A percentile compares a stretch with the other conserved stretches of the same genome.
Evolutionary conservation across 257 asterid genomes (phyloP).

Genomic region (Solanum neorickii): DNA sequence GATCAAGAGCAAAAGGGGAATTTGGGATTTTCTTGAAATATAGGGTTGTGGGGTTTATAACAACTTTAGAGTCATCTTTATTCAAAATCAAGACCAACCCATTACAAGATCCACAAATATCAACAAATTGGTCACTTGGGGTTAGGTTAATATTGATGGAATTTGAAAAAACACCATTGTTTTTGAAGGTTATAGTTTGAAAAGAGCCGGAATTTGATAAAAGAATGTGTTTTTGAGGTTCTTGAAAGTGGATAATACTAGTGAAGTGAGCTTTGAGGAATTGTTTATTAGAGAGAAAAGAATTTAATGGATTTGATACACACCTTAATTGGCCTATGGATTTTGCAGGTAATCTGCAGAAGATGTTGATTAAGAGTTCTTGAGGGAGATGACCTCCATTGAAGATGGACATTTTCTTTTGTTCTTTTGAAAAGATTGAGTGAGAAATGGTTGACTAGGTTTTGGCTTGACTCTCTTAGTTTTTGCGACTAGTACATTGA

Average conservation of each 20-base stretch:
- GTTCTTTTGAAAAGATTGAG: background rate
- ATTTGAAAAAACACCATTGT: background rate
- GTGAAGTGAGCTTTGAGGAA: background rate
- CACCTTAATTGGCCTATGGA: slow-evolving; percentile 3
- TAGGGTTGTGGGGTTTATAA: slow-evolving; percentile 1
- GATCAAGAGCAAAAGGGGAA: background rate
- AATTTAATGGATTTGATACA: background rate
- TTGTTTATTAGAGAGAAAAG: background rate
- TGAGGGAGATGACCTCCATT: background rate
- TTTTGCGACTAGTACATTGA: no score
- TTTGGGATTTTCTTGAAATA: background rate
- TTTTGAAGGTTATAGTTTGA: background rate
- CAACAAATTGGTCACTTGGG: background rate
- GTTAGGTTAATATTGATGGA: background rate
- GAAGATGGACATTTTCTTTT: background rate
- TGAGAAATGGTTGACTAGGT: background rate
- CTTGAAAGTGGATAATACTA: background rate
- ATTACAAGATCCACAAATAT: slow-evolving; percentile 1
- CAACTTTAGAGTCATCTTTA: background rate
- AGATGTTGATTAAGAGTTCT: slow-evolving; percentile 1
- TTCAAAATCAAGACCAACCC: slow-evolving; percentile 2
- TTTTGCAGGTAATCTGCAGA: slow-evolving; percentile 6
- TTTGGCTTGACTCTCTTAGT: background rate
- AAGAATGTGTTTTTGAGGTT: background rate
- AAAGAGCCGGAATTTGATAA: background rate